Evolutionary conservation across 179 eudicot genomes (phyloP).

Genomic region (Silene coronaria): DNA sequence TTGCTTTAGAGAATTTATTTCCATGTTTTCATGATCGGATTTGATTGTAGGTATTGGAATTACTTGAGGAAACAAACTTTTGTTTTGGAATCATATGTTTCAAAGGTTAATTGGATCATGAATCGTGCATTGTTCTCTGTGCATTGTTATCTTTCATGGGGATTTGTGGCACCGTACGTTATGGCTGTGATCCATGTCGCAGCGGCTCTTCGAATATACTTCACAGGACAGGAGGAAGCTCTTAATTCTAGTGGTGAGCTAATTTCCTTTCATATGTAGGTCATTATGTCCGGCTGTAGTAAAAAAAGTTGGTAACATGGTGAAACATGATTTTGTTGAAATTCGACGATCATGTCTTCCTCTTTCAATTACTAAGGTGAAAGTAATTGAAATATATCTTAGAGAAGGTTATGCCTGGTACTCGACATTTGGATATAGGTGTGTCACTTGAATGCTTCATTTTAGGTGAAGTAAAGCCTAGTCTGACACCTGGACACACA

Average conservation of each 20-base stretch:
- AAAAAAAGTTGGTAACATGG: neutral
- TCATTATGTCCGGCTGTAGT: slow-evolving; percentile 5
- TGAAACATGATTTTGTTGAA: neutral
- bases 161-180: slow-evolving; percentile 75
- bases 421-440: neutral
- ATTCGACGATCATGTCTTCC: neutral
- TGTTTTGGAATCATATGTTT: slow-evolving; percentile 81
- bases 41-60: slow-evolving; percentile 79
- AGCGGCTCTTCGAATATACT: slow-evolving; percentile 52
- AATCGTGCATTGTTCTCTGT: slow-evolving; percentile 78
- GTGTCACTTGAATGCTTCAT: neutral
- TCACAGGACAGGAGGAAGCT: slow-evolving; percentile 38
- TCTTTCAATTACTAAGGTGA: neutral
- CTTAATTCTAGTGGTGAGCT: slow-evolving; percentile 55
- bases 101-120: slow-evolving; percentile 82
- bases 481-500: no score
- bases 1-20: neutral
- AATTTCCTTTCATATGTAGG: slow-evolving; percentile 17
- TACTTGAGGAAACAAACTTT: slow-evolving; percentile 97
- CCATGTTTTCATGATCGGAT: slow-evolving; percentile 4
- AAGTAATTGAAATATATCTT: no score
- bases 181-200: slow-evolving; percentile 81
- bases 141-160: slow-evolving; percentile 97
- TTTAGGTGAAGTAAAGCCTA: no score
- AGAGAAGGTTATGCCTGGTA: no score